Percentiles rank a stretch among this genome's conserved stretches.
These are phyloP conservation scores for Suhomyces bolitotheri DNA, from an alignment of 1,139 yeast genomes.

Conservation along the genomic window DNA sequence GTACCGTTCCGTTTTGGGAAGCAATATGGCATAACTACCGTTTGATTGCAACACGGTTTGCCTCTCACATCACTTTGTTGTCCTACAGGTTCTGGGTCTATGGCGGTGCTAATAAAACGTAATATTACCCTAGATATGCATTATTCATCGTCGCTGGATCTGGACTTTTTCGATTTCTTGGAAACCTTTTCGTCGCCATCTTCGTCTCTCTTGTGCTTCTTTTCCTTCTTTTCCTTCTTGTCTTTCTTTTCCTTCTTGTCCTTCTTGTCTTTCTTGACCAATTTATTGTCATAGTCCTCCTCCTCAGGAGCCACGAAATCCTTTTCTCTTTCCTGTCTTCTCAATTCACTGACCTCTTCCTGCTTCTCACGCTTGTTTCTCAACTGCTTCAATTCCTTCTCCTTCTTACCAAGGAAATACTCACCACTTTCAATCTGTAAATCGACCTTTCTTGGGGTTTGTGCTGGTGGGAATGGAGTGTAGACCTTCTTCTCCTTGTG, in stretches of 20 bases:
- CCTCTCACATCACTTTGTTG: too few species aligned
- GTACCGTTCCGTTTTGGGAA: too few species aligned
- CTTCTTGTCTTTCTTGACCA: constrained; percentile 18
- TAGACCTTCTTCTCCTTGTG: constrained; percentile 76
- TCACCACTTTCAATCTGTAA: constrained; percentile 98
- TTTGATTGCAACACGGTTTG: too few species aligned
- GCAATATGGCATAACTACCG: too few species aligned
- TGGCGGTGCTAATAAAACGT: too few species aligned
- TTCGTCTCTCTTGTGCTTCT: constrained; percentile 6
- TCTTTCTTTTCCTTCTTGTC: constrained; percentile 18
- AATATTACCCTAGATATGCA: too few species aligned
- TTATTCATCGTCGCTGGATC: constrained; percentile 2
- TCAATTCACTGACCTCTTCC: constrained; percentile 63
- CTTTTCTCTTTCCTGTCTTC: constrained; percentile 70
- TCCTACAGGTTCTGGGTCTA: too few species aligned
- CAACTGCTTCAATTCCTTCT: constrained; percentile 69
- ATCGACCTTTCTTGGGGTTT: constrained; percentile 95
- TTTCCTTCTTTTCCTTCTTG: constrained; percentile 17
- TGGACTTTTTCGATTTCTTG: constrained; percentile 8
- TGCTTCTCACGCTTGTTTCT: constrained; percentile 81
- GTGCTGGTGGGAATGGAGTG: constrained; percentile 99
- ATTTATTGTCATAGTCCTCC: constrained; percentile 24
- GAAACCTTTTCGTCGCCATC: constrained; percentile 11
- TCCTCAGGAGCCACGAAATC: constrained; percentile 75
- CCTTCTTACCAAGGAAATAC: constrained; percentile 85